Percentiles rank a stretch among this genome's conserved stretches.
Evolutionary conservation across 2,329 filamentous ascomycete species (phyloP).

Genomic region (Huntiella decipiens): DNA sequence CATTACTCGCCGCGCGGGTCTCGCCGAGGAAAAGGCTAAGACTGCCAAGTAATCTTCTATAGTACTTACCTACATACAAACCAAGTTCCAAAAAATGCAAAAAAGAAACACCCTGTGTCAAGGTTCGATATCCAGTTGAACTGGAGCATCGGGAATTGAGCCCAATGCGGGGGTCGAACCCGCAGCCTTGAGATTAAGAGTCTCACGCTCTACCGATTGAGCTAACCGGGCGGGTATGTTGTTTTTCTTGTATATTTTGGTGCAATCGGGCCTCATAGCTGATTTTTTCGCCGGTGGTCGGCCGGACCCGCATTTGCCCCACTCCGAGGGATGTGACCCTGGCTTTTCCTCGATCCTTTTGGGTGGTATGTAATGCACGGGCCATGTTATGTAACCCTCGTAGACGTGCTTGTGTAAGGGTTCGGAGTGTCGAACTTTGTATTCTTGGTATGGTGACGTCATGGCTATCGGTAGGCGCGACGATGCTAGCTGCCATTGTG

Average conservation of each 20-base stretch:
- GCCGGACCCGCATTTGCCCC: background rate
- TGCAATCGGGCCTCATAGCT: background rate
- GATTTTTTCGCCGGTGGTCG: background rate
- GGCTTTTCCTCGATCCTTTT: background rate
- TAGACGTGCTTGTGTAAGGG: no score
- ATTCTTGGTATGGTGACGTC: no score
- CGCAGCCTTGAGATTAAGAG: constrained; percentile 36
- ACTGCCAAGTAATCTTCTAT: background rate
- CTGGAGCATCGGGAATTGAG: constrained; percentile 13
- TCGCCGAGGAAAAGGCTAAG: constrained; percentile 4
- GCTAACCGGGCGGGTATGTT: constrained; percentile 31
- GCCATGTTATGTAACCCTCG: background rate
- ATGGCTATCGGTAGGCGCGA: no score
- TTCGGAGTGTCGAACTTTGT: no score
- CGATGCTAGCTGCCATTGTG: no score
- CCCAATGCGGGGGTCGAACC: constrained; percentile 22
- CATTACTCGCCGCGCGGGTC: constrained; percentile 14
- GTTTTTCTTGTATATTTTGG: background rate
- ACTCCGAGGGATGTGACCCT: background rate
- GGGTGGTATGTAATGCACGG: background rate
- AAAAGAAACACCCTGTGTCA: background rate
- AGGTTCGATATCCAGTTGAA: constrained; percentile 10
- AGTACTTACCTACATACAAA: background rate
- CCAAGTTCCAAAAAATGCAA: background rate
- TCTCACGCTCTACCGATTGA: constrained; percentile 58